phyloP scores from a whole-genome alignment of 2,329 filamentous ascomycete genomes.

The Elsinoe arachidis region DNA sequence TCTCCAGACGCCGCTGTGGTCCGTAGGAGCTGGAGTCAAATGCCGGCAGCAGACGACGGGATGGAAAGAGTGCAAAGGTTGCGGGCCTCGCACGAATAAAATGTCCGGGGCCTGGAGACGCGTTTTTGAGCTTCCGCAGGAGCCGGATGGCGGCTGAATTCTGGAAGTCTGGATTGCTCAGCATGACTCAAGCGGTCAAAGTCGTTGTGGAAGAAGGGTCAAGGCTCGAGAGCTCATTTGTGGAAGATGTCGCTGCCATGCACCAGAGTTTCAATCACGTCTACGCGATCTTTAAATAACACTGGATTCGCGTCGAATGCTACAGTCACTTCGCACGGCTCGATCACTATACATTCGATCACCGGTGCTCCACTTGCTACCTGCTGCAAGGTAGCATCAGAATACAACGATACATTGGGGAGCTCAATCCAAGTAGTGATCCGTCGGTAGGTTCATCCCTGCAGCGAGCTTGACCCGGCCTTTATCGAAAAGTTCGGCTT shows the following conservation, averaged over 20 bases:
- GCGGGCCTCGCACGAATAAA: slow-evolving; percentile 5
- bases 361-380: no score
- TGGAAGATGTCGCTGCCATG: neutral
- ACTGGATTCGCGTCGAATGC: neutral
- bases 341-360: no score
- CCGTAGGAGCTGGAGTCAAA: neutral
- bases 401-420: neutral
- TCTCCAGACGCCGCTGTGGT: neutral
- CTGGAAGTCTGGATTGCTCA: neutral
- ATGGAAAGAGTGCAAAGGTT: neutral
- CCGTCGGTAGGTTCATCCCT: neutral
- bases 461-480: slow-evolving; percentile 5
- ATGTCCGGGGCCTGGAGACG: neutral
- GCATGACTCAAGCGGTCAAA: neutral
- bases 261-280: neutral
- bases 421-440: neutral
- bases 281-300: neutral
- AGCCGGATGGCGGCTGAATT: neutral
- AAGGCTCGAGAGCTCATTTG: neutral
- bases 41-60: neutral
- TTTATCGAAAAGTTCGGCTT: neutral
- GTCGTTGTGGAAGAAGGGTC: neutral
- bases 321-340: neutral
- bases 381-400: no score
- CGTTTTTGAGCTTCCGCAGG: neutral